Evolutionary conservation across 257 asterid genomes (phyloP).

Genomic region (Vinca minor): DNA sequence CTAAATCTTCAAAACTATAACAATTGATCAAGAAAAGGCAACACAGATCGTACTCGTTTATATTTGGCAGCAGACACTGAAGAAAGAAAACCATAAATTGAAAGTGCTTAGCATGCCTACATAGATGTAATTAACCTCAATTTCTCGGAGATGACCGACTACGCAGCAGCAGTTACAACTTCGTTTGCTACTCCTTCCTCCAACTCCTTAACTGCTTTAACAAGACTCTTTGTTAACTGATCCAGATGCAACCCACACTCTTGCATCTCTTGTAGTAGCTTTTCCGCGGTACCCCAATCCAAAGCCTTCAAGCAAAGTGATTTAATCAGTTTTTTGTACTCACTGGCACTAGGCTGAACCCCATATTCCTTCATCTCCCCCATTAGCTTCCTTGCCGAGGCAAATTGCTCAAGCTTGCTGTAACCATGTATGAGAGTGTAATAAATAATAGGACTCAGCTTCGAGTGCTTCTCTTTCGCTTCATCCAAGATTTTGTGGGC

Average conservation of each 20-base stretch:
- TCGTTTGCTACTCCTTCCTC: conserved; percentile 32
- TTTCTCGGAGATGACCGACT: conserved; percentile 3
- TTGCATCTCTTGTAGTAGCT: conserved; percentile 57
- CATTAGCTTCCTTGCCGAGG: conserved; percentile 50
- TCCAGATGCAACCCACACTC: conserved; percentile 55
- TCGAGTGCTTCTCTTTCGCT: conserved; percentile 58
- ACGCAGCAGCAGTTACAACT: conserved; percentile 17
- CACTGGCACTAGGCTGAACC: conserved; percentile 53
- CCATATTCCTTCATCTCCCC: conserved; percentile 68
- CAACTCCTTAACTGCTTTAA: conserved; percentile 74
- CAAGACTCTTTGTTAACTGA: conserved; percentile 57
- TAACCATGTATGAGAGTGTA: conserved; percentile 69
- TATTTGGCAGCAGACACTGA: neutral
- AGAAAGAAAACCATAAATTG: neutral
- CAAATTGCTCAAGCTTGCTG: conserved; percentile 76
- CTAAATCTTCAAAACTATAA: neutral
- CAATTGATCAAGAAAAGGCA: neutral
- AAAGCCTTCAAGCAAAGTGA: conserved; percentile 75
- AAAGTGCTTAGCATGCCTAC: neutral
- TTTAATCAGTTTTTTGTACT: conserved; percentile 70
- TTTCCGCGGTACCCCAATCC: conserved; percentile 76
- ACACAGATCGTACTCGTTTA: neutral
- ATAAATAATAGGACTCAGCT: conserved; percentile 52
- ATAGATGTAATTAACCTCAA: neutral
- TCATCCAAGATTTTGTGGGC: conserved; percentile 60